phyloP scores from a whole-genome alignment of 1,284 basidiomycete species.

The Limonomyces culmigenus region DNA sequence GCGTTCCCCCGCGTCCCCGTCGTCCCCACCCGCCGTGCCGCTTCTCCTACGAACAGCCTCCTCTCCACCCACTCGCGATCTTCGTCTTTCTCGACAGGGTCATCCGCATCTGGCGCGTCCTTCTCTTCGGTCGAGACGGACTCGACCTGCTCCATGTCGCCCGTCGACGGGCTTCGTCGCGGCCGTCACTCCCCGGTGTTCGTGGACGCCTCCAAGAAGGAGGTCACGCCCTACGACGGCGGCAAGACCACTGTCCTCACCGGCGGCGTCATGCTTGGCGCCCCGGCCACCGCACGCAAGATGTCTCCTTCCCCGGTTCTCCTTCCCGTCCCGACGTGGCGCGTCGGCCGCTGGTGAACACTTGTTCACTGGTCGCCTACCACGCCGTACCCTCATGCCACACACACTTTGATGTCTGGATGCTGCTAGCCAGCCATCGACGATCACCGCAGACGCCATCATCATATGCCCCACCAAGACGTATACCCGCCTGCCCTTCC shows the following conservation, averaged over 20 bases:
- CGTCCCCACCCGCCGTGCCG: slow-evolving; percentile 3
- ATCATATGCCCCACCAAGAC: no score
- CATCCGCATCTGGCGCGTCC: slow-evolving; percentile 49
- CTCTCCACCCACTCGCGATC: slow-evolving; percentile 51
- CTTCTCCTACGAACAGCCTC: slow-evolving; percentile 4
- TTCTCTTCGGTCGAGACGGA: slow-evolving; percentile 28
- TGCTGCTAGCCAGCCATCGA: no score
- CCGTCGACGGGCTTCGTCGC: slow-evolving; percentile 39
- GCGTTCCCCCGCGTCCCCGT: slow-evolving; percentile 29
- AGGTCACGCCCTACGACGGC: slow-evolving; percentile 69
- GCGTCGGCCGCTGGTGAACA: no score
- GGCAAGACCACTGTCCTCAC: slow-evolving; percentile 74
- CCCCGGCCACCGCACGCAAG: slow-evolving; percentile 11
- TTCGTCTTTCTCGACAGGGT: slow-evolving; percentile 57
- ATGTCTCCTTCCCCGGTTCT: no score
- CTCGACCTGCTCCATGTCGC: slow-evolving; percentile 15
- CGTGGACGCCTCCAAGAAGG: slow-evolving; percentile 51
- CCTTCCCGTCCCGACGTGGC: no score
- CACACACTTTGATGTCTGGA: no score
- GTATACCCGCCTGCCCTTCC: no score
- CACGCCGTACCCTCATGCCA: no score
- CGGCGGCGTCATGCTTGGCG: slow-evolving; percentile 71
- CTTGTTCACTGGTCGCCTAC: no score
- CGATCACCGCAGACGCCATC: no score
- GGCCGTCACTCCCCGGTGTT: slow-evolving; percentile 49